Conservation (phyloP, 768 basidiomycete species). For the Jaapia argillacea region DNA sequence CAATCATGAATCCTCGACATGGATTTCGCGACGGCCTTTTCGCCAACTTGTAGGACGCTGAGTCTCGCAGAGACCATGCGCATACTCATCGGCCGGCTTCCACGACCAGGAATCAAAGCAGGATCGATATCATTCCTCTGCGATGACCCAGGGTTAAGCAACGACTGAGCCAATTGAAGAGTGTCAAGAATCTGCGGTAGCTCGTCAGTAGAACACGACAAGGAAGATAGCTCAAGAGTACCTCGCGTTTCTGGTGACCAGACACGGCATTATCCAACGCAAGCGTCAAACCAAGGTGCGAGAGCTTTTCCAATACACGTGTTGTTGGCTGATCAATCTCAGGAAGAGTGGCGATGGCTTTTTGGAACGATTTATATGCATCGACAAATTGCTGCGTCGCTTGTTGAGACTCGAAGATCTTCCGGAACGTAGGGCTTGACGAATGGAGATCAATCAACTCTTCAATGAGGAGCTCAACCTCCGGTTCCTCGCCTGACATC, state of each 20-base stretch:
- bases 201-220: too few relatives aligned
- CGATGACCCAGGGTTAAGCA: conserved; percentile 36
- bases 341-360: conserved; percentile 25
- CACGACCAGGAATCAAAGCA: conserved; percentile 37
- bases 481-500: conserved; percentile 15
- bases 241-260: conserved; percentile 65
- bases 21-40: conserved; percentile 52
- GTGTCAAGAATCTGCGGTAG: conserved; percentile 45
- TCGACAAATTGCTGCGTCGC: conserved; percentile 59
- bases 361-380: conserved; percentile 47
- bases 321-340: conserved; percentile 32
- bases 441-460: conserved; percentile 63
- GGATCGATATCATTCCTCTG: conserved; percentile 44
- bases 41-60: conserved; percentile 55
- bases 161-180: conserved; percentile 39
- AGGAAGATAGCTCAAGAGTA: conserved; percentile 19
- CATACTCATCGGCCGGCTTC: conserved; percentile 40
- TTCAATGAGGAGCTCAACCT: conserved; percentile 55
- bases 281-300: conserved; percentile 58
- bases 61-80: conserved; percentile 45
- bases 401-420: conserved; percentile 64
- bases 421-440: conserved; percentile 54
- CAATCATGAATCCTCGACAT: conserved; percentile 59
- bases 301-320: conserved; percentile 61
- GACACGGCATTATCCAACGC: conserved; percentile 55